Conservation (phyloP, 495 filamentous ascomycete species). For the Podospora didyma region DNA sequence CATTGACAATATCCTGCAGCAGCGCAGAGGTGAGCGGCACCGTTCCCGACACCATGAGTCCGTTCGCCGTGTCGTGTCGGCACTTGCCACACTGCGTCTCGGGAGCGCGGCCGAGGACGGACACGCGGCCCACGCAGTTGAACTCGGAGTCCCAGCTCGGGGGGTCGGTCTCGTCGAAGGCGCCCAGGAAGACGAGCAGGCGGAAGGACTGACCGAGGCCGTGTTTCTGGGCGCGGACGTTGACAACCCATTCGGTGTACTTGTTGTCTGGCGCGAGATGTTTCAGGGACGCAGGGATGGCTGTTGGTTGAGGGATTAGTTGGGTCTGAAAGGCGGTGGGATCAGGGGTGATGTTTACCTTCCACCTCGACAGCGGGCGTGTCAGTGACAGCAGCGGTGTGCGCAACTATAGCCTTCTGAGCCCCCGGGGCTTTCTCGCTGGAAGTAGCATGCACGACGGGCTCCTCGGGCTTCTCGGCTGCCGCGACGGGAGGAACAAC, state of each 20-base stretch:
- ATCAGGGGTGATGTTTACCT: not conserved
- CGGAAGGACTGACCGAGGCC: slow-evolving; percentile 35
- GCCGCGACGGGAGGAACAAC: not conserved
- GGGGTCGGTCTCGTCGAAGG: slow-evolving; percentile 19
- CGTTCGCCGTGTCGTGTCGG: slow-evolving; percentile 18
- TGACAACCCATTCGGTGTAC: slow-evolving; percentile 42
- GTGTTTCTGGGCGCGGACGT: slow-evolving; percentile 39
- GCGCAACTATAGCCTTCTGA: no score
- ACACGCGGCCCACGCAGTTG: slow-evolving; percentile 37
- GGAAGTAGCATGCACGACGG: not conserved
- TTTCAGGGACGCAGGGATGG: slow-evolving; percentile 16
- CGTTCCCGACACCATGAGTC: slow-evolving; percentile 35
- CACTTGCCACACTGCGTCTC: slow-evolving; percentile 34
- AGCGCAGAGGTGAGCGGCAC: slow-evolving; percentile 39
- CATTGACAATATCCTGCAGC: slow-evolving; percentile 30
- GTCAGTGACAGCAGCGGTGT: no score
- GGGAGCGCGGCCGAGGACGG: slow-evolving; percentile 31
- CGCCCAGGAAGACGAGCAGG: slow-evolving; percentile 40
- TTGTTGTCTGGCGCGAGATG: slow-evolving; percentile 30
- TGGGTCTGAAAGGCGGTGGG: not conserved
- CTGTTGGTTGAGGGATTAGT: not conserved
- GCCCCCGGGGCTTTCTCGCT: no score
- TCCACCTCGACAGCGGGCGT: not conserved
- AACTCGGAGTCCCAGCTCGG: slow-evolving; percentile 27
- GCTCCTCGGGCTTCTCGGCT: no score